Evolutionary conservation across 108 stramenopile genomes (phyloP).

Genomic region (Nitzschia putrida): DNA sequence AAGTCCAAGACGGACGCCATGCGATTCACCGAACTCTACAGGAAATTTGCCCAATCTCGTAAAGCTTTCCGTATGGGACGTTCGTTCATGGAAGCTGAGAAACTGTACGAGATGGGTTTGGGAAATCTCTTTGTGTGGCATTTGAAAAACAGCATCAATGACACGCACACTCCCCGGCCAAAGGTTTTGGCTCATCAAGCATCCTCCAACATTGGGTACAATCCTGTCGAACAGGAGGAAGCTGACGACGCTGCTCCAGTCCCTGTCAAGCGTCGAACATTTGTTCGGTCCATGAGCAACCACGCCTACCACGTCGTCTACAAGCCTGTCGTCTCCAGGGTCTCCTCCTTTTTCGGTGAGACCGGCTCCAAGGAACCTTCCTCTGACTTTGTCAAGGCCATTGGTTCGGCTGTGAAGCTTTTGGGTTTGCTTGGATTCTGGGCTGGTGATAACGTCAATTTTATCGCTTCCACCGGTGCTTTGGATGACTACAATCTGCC

Average conservation of each 20-base stretch:
- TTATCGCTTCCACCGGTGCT: slow-evolving; percentile 58
- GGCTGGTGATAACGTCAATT: slow-evolving; percentile 77
- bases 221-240: slow-evolving; percentile 18
- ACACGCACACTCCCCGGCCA: neutral
- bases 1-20: slow-evolving; percentile 17
- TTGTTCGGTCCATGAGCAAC: slow-evolving; percentile 8
- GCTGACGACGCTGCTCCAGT: neutral
- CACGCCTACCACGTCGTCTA: slow-evolving; percentile 37
- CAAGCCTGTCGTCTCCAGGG: slow-evolving; percentile 34
- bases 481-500: slow-evolving; percentile 46
- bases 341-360: slow-evolving; percentile 26
- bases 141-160: slow-evolving; percentile 21
- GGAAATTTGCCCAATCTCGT: slow-evolving; percentile 54
- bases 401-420: slow-evolving; percentile 62
- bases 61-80: slow-evolving; percentile 82
- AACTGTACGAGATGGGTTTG: slow-evolving; percentile 57
- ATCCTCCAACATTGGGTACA: slow-evolving; percentile 58
- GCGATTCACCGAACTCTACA: slow-evolving; percentile 54
- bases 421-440: slow-evolving; percentile 74
- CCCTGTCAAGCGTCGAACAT: slow-evolving; percentile 1
- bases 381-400: slow-evolving; percentile 50
- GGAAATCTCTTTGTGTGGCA: slow-evolving; percentile 40
- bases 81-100: slow-evolving; percentile 67
- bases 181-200: slow-evolving; percentile 31
- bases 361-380: slow-evolving; percentile 11